Conservation (phyloP, 192 early-diverging fungal species). For the Gigaspora rosea region DNA sequence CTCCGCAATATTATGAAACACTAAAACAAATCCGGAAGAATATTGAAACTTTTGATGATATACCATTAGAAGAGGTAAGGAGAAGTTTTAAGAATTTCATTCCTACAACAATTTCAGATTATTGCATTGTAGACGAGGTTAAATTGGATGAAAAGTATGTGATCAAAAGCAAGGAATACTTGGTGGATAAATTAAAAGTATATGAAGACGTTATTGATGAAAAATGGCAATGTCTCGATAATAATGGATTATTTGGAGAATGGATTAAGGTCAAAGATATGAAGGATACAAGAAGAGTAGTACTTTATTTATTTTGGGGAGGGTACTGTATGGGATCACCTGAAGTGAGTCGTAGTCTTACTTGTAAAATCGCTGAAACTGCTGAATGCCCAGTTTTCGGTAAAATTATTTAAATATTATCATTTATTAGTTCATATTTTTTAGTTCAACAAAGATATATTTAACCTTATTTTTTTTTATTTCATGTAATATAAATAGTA, state of each 20-base stretch:
- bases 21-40: background rate
- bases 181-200: background rate
- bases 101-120: background rate
- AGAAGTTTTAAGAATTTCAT: background rate
- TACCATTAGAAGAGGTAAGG: background rate
- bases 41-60: background rate
- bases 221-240: background rate
- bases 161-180: background rate
- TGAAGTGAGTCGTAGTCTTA: background rate
- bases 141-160: background rate
- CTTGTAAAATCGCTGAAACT: background rate
- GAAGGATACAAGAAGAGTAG: conserved; percentile 46
- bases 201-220: background rate
- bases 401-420: background rate
- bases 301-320: conserved; percentile 77
- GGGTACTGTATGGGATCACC: conserved; percentile 55
- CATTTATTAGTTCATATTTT: no score
- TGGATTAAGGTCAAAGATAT: conserved; percentile 39
- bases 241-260: conserved; percentile 30
- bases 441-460: no score
- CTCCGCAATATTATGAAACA: background rate
- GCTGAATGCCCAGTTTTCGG: background rate
- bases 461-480: background rate
- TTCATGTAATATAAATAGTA: background rate
- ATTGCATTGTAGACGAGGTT: background rate